Evolutionary conservation across 1,284 basidiomycete genomes (phyloP).

Genomic region (Moniliophthora roreri): DNA sequence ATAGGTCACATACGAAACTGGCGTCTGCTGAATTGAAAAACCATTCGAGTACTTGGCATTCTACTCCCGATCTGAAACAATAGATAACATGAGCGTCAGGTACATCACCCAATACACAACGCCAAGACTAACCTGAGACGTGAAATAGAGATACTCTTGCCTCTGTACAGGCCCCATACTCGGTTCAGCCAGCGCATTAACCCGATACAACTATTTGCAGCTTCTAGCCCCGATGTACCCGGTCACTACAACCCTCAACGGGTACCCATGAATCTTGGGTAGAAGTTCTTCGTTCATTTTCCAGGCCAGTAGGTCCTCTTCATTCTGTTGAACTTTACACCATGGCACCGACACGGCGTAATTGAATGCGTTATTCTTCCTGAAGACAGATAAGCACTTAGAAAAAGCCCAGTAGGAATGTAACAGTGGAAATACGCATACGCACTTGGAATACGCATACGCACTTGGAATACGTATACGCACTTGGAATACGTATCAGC

Average conservation of each 20-base stretch:
- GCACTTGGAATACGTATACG: conserved; percentile 16
- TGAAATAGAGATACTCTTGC: conserved; percentile 57
- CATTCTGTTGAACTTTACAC: conserved; percentile 46
- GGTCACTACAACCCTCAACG: conserved; percentile 51
- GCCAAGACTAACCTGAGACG: conserved; percentile 28
- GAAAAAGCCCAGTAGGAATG: background rate
- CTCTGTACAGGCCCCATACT: conserved; percentile 53
- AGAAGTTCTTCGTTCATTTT: conserved; percentile 60
- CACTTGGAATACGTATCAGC: conserved; percentile 62
- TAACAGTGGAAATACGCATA: too few relatives aligned
- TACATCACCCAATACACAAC: background rate
- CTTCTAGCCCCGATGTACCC: conserved; percentile 61
- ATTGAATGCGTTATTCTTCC: conserved; percentile 50
- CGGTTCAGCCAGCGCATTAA: conserved; percentile 49
- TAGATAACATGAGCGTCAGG: background rate
- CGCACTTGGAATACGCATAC: conserved; percentile 60
- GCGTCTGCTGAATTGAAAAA: conserved; percentile 56
- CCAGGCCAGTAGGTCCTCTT: conserved; percentile 58
- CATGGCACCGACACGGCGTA: conserved; percentile 56
- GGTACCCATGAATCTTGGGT: conserved; percentile 55
- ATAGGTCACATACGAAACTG: conserved; percentile 45
- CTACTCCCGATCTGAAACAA: conserved; percentile 44
- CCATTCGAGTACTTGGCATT: conserved; percentile 50
- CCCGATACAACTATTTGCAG: conserved; percentile 56
- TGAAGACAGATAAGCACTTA: conserved; percentile 16